Evolutionary conservation across 805 yeast species (phyloP).

Genomic region (Starmerella lactis-condensi): DNA sequence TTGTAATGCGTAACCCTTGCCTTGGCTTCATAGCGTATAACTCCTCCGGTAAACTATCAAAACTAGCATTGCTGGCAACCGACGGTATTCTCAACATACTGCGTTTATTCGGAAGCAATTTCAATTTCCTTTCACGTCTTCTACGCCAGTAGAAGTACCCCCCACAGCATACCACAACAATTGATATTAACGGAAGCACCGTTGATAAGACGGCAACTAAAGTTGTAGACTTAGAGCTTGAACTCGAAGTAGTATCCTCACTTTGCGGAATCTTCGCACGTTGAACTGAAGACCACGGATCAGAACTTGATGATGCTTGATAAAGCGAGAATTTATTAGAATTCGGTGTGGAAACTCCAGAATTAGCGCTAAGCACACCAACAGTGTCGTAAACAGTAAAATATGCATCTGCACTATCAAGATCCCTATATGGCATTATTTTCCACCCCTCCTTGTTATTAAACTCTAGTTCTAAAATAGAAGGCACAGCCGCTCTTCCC

Average conservation of each 20-base stretch:
- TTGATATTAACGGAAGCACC: slow-evolving; percentile 27
- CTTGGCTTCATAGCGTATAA: no score
- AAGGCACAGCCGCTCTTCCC: slow-evolving; percentile 27
- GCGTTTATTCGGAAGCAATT: slow-evolving; percentile 11
- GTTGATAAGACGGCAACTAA: slow-evolving; percentile 32
- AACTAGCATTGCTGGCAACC: no score
- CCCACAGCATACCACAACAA: slow-evolving; percentile 23
- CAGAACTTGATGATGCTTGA: neutral
- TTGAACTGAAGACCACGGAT: slow-evolving; percentile 3
- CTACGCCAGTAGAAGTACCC: slow-evolving; percentile 18
- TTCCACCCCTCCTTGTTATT: slow-evolving; percentile 28
- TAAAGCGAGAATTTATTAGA: neutral
- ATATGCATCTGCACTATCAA: slow-evolving; percentile 6
- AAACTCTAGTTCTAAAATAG: slow-evolving; percentile 26
- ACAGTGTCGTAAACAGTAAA: slow-evolving; percentile 11
- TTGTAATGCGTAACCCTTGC: no score
- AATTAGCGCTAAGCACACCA: slow-evolving; percentile 1
- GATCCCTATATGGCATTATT: slow-evolving; percentile 15
- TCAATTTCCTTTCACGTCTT: slow-evolving; percentile 14
- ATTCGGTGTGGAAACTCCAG: neutral
- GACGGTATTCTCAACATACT: slow-evolving; percentile 12
- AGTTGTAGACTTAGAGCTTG: slow-evolving; percentile 17
- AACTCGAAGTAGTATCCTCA: slow-evolving; percentile 4
- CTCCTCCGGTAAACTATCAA: no score
- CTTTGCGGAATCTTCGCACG: slow-evolving; percentile 6